A percentile compares a stretch with the other conserved stretches of the same genome.
phyloP scores from a whole-genome alignment of 2,329 filamentous ascomycete genomes.

The Dactylellina leptospora region DNA sequence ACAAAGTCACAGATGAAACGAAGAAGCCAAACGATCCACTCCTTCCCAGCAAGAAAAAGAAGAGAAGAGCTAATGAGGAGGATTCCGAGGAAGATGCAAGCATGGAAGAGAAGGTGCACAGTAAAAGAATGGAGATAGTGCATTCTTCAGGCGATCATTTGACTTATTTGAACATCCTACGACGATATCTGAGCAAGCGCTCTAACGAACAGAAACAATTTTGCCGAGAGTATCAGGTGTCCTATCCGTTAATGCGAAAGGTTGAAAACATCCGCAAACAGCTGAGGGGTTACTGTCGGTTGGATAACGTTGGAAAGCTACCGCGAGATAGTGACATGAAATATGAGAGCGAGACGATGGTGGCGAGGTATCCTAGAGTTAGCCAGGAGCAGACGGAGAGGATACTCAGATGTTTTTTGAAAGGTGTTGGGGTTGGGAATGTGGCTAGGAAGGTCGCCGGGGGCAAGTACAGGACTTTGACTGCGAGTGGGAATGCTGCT shows the following conservation, averaged over 20 bases:
- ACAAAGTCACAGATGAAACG: slow-evolving; percentile 14
- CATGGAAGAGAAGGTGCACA: slow-evolving; percentile 43
- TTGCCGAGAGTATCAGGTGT: slow-evolving; percentile 55
- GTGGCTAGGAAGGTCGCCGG: slow-evolving; percentile 71
- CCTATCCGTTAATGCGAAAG: slow-evolving; percentile 36
- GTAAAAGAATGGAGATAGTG: slow-evolving; percentile 52
- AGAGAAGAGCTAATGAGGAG: slow-evolving; percentile 50
- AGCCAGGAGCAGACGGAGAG: slow-evolving; percentile 61
- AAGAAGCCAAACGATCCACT: slow-evolving; percentile 32
- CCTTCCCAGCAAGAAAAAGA: slow-evolving; percentile 37
- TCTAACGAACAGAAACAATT: slow-evolving; percentile 55
- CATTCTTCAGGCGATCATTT: slow-evolving; percentile 56
- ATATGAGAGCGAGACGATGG: slow-evolving; percentile 52
- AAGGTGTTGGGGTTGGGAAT: slow-evolving; percentile 68
- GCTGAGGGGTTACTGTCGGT: slow-evolving; percentile 44
- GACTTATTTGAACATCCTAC: slow-evolving; percentile 55
- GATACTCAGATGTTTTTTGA: slow-evolving; percentile 70
- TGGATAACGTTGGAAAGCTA: slow-evolving; percentile 39
- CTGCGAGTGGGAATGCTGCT: slow-evolving; percentile 59
- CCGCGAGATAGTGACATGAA: slow-evolving; percentile 45
- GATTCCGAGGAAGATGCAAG: slow-evolving; percentile 41
- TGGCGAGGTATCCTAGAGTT: slow-evolving; percentile 35
- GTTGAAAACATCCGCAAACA: slow-evolving; percentile 52
- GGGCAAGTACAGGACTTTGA: slow-evolving; percentile 65
- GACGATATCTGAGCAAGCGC: slow-evolving; percentile 53